Base-by-base conservation (phyloP, 768 basidiomycete species). In the Favolaschia claudopus region DNA sequence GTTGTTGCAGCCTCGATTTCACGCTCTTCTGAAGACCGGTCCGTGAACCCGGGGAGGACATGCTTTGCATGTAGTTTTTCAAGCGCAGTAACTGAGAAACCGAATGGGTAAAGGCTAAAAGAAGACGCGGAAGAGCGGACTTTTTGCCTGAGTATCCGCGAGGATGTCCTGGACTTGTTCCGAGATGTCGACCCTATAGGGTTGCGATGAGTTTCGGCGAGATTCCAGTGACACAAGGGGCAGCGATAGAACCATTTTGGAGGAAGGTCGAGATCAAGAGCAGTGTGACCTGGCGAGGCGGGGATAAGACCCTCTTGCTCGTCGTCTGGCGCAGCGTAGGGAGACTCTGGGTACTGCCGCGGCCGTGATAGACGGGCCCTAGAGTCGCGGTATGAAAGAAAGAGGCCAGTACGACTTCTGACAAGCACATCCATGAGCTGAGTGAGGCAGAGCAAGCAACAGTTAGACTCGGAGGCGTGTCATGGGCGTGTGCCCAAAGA, bases 21-120 rank as follows among this genome's bases (percentile, higher is more conserved):
- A 60, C 88, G 84, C 76, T 99, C 96, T 77, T 99, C 96, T 5
- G 88, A 88, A 2, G 91, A 81, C 49, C 97, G 91, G 84, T 99
- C 97, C 71, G 94, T 85, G 73, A 99, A 99, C 1, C 96, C 96
- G 64, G 97, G 97, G 7, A 99, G 85, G 55, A 90, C 91, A 73
- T 97, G 96, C 72, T 93, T 97, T 64, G 96, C 93, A 66, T 99
- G 96, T 5, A 99, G 86, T 73, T 92, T 97, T 74, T 99, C 97
- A 36, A 99, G 88, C 7, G 85, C 77, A n/a, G 81, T 75, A 69
- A 99, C 97, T 99, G 74, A n/a, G 64, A 53, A 64, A 32, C 54
- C 39, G 45, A 47, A 50, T 59, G 39, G 12, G 47, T 58, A 66
- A 60, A 63, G 59, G 50, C 60, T 13, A 25, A 50, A 62, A 47